Evolutionary conservation across 352 stramenopile genomes (phyloP).

Genomic region (Phytopythium mirpurense): DNA sequence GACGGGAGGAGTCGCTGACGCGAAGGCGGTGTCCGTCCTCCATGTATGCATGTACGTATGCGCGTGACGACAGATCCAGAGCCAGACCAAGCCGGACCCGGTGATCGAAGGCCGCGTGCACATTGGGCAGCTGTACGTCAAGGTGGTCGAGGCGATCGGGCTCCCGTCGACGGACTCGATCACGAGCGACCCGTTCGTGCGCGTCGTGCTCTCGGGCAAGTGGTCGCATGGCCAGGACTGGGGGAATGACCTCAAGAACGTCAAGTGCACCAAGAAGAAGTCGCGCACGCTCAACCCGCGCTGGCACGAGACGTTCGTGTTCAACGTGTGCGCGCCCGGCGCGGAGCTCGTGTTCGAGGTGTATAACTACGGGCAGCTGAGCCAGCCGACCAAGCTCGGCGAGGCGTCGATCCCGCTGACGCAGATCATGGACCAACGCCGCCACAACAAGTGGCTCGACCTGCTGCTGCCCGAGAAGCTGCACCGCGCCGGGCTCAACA

Average conservation of each 20-base stretch:
- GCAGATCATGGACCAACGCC: constrained; percentile 81
- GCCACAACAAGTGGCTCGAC: constrained; percentile 87
- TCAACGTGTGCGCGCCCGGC: constrained; percentile 82
- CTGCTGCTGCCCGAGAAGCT: constrained; percentile 74
- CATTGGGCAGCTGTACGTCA: constrained; percentile 84
- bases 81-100: constrained; percentile 59
- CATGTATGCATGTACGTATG: too few species aligned
- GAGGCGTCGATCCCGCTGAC: constrained; percentile 67
- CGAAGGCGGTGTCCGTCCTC: too few species aligned
- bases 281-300: constrained; percentile 80
- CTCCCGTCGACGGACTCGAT: constrained; percentile 85
- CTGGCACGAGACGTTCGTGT: constrained; percentile 86
- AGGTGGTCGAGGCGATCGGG: constrained; percentile 81
- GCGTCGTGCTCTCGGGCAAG: constrained; percentile 78
- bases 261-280: constrained; percentile 86
- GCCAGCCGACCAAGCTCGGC: constrained; percentile 78
- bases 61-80: constrained; percentile 25
- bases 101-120: constrained; percentile 80
- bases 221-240: constrained; percentile 85
- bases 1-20: too few species aligned
- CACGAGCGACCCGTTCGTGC: constrained; percentile 83
- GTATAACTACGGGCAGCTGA: constrained; percentile 83
- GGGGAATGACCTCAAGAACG: constrained; percentile 74
- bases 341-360: constrained; percentile 78
- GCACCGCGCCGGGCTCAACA: constrained; percentile 75